Evolutionary conservation across 495 filamentous ascomycete genomes (phyloP), one percentile per base, ranked within the genome.

Genomic region (Articulospora tetracladia): DNA sequence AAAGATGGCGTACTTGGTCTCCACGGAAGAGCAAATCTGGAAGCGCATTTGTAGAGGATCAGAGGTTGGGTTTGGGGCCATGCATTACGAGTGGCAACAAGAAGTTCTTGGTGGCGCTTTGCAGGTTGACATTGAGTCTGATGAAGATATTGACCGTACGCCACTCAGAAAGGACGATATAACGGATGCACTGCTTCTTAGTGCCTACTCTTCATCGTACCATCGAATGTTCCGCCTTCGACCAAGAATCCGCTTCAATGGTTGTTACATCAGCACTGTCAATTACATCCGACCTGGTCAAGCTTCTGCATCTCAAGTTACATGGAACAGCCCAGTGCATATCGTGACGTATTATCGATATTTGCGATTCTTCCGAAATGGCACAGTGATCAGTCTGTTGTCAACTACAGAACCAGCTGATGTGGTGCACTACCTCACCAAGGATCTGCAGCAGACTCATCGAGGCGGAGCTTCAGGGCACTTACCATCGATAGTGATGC

Each of bases 301-400:
- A 73, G 83, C 64, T 73, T 81, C 62, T 62, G 75, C 60, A 75
- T 79, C 73, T 74, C 81, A 69, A 72, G 70, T 69, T 54, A 86
- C 64, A 68, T 95, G 90, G 91, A 86, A 85, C 69, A 86, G 83
- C 22, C 94, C 95, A 13, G 88, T 98, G 20, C 92, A 93, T 68
- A 96, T 97, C 54, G 92, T 98, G 34, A 98, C 94, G 0, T 98
- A 98, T 74, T 98, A 94, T 76, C 90, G 94, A 36, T 98, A 98
- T 70, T 79, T 98, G 0, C 88, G 94, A 13, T 94, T 98, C 74
- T 96, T 95, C 76, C 88, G 91, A 22, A 89, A 97, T 72, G 94
- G 94, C 24, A 86, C 88, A 0, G 85, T 81, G 52, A 83, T 97
- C 27, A 89, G 83, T 44, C 76, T 98, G 10, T 77, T 92, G 6